Percentiles rank a stretch among this genome's conserved stretches.
These are phyloP conservation scores for Phaeotremella fagi DNA, from an alignment of 768 basidiomycete species.

Conservation along the genomic window DNA sequence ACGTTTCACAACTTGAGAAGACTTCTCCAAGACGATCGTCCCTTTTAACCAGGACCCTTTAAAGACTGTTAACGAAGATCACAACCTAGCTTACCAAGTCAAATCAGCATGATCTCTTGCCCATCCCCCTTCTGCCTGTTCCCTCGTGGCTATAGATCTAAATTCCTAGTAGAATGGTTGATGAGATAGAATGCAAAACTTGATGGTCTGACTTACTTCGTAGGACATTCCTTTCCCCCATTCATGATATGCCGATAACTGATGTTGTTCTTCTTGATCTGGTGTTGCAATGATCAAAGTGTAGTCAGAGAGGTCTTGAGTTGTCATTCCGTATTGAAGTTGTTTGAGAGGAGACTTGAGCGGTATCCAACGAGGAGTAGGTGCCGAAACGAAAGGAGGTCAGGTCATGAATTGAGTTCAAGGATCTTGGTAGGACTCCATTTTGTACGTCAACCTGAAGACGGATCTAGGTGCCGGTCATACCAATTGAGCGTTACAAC, in stretches of 20 bases:
- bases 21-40: slow-evolving; percentile 6
- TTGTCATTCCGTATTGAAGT: too few species aligned
- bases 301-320: slow-evolving; percentile 15
- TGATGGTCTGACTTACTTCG: slow-evolving; percentile 21
- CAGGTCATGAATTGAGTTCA: too few species aligned
- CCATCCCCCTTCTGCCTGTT: neutral
- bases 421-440: too few species aligned
- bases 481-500: too few species aligned
- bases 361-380: too few species aligned
- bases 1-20: slow-evolving; percentile 2
- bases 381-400: too few species aligned
- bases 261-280: slow-evolving; percentile 19
- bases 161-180: neutral
- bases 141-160: neutral
- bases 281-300: slow-evolving; percentile 18
- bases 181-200: too few species aligned
- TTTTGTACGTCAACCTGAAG: too few species aligned
- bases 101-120: neutral
- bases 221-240: slow-evolving; percentile 18
- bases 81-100: slow-evolving; percentile 13
- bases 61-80: neutral
- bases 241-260: slow-evolving; percentile 2
- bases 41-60: slow-evolving; percentile 5
- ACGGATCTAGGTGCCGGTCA: too few species aligned
- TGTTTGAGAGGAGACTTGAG: too few species aligned